A percentile compares a stretch with the other conserved stretches of the same genome.
Evolutionary conservation across 768 basidiomycete genomes (phyloP).

Genomic region (Pholiota microspora): DNA sequence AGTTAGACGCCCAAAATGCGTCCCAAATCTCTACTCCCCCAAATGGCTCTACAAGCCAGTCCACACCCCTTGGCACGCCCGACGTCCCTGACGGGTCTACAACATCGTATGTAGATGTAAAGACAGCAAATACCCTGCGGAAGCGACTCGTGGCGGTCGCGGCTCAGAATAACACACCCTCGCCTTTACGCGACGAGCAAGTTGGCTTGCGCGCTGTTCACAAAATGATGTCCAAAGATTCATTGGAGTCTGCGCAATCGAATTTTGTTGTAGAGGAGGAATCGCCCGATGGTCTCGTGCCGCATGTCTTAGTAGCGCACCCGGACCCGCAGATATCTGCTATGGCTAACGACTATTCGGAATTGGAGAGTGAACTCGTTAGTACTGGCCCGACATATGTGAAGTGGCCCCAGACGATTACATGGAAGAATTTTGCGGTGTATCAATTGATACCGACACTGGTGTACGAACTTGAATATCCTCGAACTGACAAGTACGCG

Average conservation of each 20-base stretch:
- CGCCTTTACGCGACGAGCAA: slow-evolving; percentile 8
- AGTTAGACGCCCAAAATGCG: slow-evolving; percentile 29
- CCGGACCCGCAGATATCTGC: slow-evolving; percentile 61
- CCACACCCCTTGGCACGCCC: slow-evolving; percentile 42
- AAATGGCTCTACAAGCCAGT: slow-evolving; percentile 11
- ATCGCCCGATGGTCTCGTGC: slow-evolving; percentile 19
- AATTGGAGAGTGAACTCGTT: slow-evolving; percentile 73
- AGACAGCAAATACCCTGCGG: slow-evolving; percentile 51
- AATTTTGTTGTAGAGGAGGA: slow-evolving; percentile 15
- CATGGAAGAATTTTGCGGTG: slow-evolving; percentile 74
- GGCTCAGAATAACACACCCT: slow-evolving; percentile 15
- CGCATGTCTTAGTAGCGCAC: slow-evolving; percentile 60
- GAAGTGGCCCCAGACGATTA: slow-evolving; percentile 85
- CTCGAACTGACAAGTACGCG: slow-evolving; percentile 76
- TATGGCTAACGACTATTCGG: slow-evolving; percentile 74
- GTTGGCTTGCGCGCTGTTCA: slow-evolving; percentile 10
- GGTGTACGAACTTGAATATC: slow-evolving; percentile 96
- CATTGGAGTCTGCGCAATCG: slow-evolving; percentile 1
- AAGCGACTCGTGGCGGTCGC: slow-evolving; percentile 51
- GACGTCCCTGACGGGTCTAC: slow-evolving; percentile 41
- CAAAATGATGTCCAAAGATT: slow-evolving; percentile 10
- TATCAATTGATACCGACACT: slow-evolving; percentile 90
- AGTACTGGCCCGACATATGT: slow-evolving; percentile 66
- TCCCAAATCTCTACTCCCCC: slow-evolving; percentile 12
- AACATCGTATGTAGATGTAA: slow-evolving; percentile 53